Conservation (phyloP, 2,329 filamentous ascomycete genomes). For the Alternaria angustiovoidea region DNA sequence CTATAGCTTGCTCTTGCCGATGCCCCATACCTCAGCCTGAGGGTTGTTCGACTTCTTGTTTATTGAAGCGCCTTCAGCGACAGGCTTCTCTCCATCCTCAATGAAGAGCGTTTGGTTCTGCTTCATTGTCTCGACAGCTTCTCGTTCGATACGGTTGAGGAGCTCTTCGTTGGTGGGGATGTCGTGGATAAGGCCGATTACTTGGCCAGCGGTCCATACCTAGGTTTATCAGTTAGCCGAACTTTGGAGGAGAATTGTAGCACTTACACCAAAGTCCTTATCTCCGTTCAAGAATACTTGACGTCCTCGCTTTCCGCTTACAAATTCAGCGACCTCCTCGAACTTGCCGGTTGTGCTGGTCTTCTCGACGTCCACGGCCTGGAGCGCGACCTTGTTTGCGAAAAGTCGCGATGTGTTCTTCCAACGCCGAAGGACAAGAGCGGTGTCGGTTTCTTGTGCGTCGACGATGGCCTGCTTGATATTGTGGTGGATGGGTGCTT, state of each 20-base stretch:
- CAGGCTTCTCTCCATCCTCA: slow-evolving; percentile 31
- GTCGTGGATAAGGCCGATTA: slow-evolving; percentile 71
- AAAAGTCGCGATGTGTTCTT: slow-evolving; percentile 90
- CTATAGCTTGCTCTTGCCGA: slow-evolving; percentile 56
- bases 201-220: slow-evolving; percentile 97
- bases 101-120: slow-evolving; percentile 50
- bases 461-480: slow-evolving; percentile 93
- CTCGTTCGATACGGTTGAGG: slow-evolving; percentile 56
- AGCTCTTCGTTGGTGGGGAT: slow-evolving; percentile 59
- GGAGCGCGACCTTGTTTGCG: slow-evolving; percentile 85
- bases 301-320: slow-evolving; percentile 88
- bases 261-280: slow-evolving; percentile 73
- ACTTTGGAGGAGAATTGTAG: background rate
- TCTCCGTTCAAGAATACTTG: slow-evolving; percentile 95
- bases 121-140: slow-evolving; percentile 54
- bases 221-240: slow-evolving; percentile 49
- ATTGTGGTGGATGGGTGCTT: slow-evolving; percentile 89
- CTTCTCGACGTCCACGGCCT: slow-evolving; percentile 82
- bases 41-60: slow-evolving; percentile 50
- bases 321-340: slow-evolving; percentile 82
- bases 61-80: slow-evolving; percentile 33
- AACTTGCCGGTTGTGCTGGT: slow-evolving; percentile 88
- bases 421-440: slow-evolving; percentile 88
- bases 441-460: slow-evolving; percentile 88
- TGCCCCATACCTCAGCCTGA: slow-evolving; percentile 52